A percentile compares a stretch with the other conserved stretches of the same genome.
Evolutionary conservation across 305 asterid genomes (phyloP).

Genomic region (Solanum aculeatissimum): DNA sequence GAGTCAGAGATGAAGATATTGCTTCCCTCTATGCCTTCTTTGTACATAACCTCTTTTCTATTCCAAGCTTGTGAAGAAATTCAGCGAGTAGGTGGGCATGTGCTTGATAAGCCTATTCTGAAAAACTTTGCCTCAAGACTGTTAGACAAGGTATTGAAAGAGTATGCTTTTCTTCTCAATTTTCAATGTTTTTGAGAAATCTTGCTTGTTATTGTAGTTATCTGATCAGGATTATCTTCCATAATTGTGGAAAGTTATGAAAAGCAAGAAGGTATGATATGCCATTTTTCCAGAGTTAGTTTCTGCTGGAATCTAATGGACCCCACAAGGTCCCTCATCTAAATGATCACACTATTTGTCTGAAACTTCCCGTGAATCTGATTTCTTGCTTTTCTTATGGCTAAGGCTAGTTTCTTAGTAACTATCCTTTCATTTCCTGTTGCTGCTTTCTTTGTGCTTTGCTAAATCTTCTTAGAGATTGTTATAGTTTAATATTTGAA

Average conservation of each 20-base stretch:
- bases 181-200: neutral
- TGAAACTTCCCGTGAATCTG: neutral
- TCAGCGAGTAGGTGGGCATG: slow-evolving; percentile 93
- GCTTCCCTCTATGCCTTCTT: slow-evolving; percentile 97
- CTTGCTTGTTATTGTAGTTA: neutral
- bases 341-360: neutral
- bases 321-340: neutral
- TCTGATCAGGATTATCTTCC: neutral
- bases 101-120: slow-evolving; percentile 73
- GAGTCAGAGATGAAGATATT: slow-evolving; percentile 80
- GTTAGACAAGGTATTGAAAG: slow-evolving; percentile 55
- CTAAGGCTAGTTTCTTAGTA: neutral
- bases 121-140: slow-evolving; percentile 76
- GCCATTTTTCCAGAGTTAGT: neutral
- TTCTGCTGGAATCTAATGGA: neutral
- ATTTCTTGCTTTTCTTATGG: neutral
- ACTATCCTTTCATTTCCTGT: neutral
- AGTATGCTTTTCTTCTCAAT: neutral
- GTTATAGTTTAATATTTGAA: neutral
- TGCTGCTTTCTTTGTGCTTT: neutral
- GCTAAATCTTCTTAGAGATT: neutral
- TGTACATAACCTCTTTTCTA: slow-evolving; percentile 61
- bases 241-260: neutral
- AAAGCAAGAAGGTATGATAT: neutral
- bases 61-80: slow-evolving; percentile 93